These are phyloP conservation scores for Exidia glandulosa DNA, from an alignment of 768 basidiomycete genomes.

Conservation along the genomic window DNA sequence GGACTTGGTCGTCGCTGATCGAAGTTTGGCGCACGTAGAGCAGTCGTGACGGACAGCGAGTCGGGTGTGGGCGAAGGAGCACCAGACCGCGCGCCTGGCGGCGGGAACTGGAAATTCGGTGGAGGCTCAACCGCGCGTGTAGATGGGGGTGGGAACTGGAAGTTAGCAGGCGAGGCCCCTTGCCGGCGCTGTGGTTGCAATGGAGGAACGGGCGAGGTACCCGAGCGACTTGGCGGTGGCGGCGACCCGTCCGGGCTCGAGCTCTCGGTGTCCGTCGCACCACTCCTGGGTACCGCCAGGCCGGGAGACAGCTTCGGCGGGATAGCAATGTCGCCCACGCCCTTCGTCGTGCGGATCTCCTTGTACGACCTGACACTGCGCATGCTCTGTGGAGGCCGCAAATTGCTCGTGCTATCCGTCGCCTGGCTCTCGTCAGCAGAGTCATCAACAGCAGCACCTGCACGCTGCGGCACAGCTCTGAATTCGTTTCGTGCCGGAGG, in stretches of 20 bases:
- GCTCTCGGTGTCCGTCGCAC: neutral
- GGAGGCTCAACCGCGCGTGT: too few species aligned
- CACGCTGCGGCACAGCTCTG: neutral
- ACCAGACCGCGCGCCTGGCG: neutral
- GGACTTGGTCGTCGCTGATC: neutral
- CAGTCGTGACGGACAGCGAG: neutral
- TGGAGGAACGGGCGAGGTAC: slow-evolving; percentile 5
- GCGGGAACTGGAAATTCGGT: neutral
- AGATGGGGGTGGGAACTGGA: slow-evolving; percentile 24
- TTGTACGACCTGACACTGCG: neutral
- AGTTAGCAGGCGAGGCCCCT: slow-evolving; percentile 19
- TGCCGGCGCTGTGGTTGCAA: slow-evolving; percentile 8
- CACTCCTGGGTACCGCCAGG: slow-evolving; percentile 12
- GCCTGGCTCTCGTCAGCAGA: neutral
- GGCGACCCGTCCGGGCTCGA: neutral
- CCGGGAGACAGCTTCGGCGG: slow-evolving; percentile 19
- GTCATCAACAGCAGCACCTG: neutral
- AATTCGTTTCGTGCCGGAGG: neutral
- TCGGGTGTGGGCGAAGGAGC: neutral
- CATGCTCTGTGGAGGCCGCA: neutral
- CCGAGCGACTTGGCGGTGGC: neutral
- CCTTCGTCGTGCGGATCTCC: slow-evolving; percentile 19
- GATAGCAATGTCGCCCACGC: slow-evolving; percentile 30
- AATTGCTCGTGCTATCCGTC: neutral
- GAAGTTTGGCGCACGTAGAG: neutral